phyloP scores from a whole-genome alignment of 352 stramenopile species.

The Phytopythium montanum region DNA sequence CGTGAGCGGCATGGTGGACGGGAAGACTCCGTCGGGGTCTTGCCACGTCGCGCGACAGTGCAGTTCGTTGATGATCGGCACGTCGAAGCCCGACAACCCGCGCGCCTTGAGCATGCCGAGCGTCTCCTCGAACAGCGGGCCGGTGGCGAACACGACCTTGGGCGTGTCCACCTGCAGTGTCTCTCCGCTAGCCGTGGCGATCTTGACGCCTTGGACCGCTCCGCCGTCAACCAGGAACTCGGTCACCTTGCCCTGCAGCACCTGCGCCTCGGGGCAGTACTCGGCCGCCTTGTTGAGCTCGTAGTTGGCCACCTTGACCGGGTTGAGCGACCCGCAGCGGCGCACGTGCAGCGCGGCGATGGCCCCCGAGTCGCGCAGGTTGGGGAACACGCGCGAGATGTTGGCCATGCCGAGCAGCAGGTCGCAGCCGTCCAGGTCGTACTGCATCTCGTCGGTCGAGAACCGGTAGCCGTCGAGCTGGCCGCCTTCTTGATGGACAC shows the following conservation, averaged over 20 bases:
- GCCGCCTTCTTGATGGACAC: constrained; percentile 38
- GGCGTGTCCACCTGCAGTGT: constrained; percentile 53
- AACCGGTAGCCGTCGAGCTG: constrained; percentile 42
- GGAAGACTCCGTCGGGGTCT: constrained; percentile 50
- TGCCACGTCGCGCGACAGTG: constrained; percentile 67
- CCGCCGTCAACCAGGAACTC: constrained; percentile 51
- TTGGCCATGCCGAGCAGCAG: constrained; percentile 65
- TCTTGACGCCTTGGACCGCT: constrained; percentile 47
- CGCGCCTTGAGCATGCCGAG: constrained; percentile 51
- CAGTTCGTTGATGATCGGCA: constrained; percentile 73
- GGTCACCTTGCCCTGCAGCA: constrained; percentile 56
- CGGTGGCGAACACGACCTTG: constrained; percentile 68
- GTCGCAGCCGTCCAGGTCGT: constrained; percentile 62
- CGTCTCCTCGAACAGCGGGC: constrained; percentile 65
- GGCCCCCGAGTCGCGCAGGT: constrained; percentile 53
- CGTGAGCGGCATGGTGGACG: constrained; percentile 54
- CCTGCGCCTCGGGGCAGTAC: constrained; percentile 52
- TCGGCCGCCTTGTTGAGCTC: constrained; percentile 62
- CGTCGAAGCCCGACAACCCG: constrained; percentile 43
- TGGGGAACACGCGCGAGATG: constrained; percentile 48
- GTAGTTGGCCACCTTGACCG: constrained; percentile 65
- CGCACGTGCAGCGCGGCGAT: constrained; percentile 62
- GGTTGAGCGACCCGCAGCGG: constrained; percentile 66
- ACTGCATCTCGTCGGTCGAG: constrained; percentile 39
- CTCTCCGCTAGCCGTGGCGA: constrained; percentile 47